phyloP scores from a whole-genome alignment of 352 stramenopile species.

The Albugo candida region DNA sequence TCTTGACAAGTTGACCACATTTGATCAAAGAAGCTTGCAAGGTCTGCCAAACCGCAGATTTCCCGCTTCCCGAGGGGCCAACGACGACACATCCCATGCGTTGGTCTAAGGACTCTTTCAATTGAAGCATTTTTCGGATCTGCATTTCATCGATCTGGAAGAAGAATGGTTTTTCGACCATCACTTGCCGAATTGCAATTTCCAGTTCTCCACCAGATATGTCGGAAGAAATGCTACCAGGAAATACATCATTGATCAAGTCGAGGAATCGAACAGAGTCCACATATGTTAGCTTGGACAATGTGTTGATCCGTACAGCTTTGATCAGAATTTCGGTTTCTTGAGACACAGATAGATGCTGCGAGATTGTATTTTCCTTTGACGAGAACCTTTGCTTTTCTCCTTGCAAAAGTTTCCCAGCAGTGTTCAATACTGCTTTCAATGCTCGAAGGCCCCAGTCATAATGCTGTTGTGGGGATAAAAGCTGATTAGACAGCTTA shows the following conservation, averaged over 20 bases:
- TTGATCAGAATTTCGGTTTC: slow-evolving; percentile 90
- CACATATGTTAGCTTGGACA: slow-evolving; percentile 89
- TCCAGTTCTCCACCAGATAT: slow-evolving; percentile 59
- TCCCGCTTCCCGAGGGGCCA: slow-evolving; percentile 82
- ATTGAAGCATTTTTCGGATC: slow-evolving; percentile 89
- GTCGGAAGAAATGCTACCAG: slow-evolving; percentile 65
- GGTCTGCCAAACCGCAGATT: slow-evolving; percentile 88
- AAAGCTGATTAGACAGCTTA: slow-evolving; percentile 58
- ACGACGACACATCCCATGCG: slow-evolving; percentile 91
- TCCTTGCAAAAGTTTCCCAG: slow-evolving; percentile 76
- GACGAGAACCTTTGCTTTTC: slow-evolving; percentile 43
- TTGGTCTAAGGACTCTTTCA: slow-evolving; percentile 89
- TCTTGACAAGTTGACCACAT: slow-evolving; percentile 77
- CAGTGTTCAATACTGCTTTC: slow-evolving; percentile 89
- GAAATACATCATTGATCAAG: slow-evolving; percentile 88
- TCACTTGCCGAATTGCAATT: slow-evolving; percentile 77
- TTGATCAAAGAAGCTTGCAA: slow-evolving; percentile 75
- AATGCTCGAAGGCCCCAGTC: slow-evolving; percentile 86
- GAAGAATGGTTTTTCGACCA: slow-evolving; percentile 77
- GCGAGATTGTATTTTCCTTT: slow-evolving; percentile 7
- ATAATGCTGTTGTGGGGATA: slow-evolving; percentile 85
- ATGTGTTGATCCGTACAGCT: slow-evolving; percentile 87
- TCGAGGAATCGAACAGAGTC: slow-evolving; percentile 81
- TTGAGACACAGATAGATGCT: slow-evolving; percentile 27
- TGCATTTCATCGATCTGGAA: slow-evolving; percentile 79